Conservation (phyloP, 2,329 filamentous ascomycete genomes). For the Rhinocladiella similis region DNA sequence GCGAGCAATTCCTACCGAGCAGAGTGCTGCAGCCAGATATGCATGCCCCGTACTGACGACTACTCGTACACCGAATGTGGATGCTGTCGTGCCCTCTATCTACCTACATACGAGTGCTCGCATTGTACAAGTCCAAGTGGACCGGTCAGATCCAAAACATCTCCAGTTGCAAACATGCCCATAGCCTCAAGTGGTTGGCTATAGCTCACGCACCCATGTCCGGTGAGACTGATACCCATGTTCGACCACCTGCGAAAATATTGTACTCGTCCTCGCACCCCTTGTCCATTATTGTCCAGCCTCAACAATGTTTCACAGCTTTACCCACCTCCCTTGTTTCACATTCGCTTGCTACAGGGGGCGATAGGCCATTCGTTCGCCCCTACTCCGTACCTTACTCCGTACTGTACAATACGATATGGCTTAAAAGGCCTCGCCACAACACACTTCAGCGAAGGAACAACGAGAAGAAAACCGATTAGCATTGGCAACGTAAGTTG, state of each 20-base stretch:
- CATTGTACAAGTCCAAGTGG: background rate
- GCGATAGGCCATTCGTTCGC: background rate
- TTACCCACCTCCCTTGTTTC: constrained; percentile 14
- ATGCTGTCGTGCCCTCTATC: too few species aligned
- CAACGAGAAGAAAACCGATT: too few species aligned
- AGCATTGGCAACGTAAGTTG: too few species aligned
- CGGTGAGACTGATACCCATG: background rate
- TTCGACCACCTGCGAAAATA: too few species aligned
- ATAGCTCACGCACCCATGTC: background rate
- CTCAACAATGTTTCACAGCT: constrained; percentile 15
- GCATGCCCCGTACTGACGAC: too few species aligned
- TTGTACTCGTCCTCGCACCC: background rate
- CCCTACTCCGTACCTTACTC: background rate
- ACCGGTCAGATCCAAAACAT: constrained; percentile 3
- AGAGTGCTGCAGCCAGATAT: too few species aligned
- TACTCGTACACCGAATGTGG: too few species aligned
- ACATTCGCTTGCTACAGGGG: background rate
- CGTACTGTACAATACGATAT: too few species aligned
- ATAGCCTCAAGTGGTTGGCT: background rate
- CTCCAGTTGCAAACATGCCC: background rate
- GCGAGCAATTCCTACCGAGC: too few species aligned
- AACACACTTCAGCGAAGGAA: too few species aligned
- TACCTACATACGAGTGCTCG: background rate
- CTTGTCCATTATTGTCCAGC: background rate
- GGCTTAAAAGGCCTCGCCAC: background rate